These are phyloP conservation scores for Globisporangium alternatum DNA, from an alignment of 352 stramenopile species.

Conservation along the genomic window DNA sequence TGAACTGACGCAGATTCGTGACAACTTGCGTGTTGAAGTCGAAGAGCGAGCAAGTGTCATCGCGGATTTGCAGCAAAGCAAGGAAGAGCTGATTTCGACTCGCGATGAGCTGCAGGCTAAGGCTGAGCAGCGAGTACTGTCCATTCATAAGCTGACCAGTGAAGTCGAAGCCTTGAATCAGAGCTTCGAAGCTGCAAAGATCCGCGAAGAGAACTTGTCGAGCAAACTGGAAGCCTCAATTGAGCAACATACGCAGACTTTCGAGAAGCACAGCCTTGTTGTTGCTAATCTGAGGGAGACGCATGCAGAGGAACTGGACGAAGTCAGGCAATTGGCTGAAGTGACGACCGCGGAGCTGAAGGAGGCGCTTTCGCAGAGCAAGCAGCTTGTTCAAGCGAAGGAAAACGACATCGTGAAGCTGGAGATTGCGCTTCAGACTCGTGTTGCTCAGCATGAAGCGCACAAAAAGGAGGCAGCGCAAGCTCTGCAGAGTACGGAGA, in stretches of 20 bases:
- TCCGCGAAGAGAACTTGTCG: constrained; percentile 1
- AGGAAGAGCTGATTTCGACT: background rate
- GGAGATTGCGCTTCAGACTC: background rate
- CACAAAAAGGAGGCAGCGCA: background rate
- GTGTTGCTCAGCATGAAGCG: background rate
- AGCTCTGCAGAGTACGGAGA: background rate
- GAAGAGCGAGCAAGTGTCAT: constrained; percentile 1
- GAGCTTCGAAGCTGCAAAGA: background rate
- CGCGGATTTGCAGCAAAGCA: background rate
- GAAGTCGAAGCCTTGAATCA: constrained; percentile 1
- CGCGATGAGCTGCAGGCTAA: background rate
- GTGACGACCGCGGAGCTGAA: background rate
- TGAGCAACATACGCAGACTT: background rate
- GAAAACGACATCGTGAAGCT: constrained; percentile 16
- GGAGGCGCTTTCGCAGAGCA: background rate
- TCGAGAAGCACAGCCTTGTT: background rate
- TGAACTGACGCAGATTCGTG: background rate
- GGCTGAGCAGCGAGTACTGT: background rate
- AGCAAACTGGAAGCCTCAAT: background rate
- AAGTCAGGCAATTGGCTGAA: constrained; percentile 12
- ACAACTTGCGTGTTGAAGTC: constrained; percentile 1
- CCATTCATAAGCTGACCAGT: background rate
- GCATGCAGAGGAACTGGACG: constrained; percentile 15
- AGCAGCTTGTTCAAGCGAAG: background rate
- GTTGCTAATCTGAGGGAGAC: constrained; percentile 11